phyloP scores from a whole-genome alignment of 208 protist genomes.

The Leishmania major region DNA sequence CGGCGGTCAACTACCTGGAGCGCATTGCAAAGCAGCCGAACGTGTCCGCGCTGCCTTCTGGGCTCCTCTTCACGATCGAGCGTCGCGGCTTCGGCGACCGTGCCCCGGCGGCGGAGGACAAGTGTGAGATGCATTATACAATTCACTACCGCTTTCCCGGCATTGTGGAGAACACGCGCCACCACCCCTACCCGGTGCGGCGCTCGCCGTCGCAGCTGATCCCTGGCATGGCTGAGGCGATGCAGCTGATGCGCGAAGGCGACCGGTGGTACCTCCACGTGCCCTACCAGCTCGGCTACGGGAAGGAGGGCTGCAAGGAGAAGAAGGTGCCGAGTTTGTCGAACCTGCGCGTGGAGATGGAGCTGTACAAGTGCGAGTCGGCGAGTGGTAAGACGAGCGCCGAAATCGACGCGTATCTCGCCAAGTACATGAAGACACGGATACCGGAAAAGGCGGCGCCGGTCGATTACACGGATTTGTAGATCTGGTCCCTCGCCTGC shows the following conservation, averaged over 20 bases:
- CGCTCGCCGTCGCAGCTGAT: constrained; percentile 67
- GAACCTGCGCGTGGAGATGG: constrained; percentile 68
- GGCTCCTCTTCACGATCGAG: constrained; percentile 64
- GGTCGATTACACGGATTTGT: constrained; percentile 46
- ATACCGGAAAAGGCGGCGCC: constrained; percentile 36
- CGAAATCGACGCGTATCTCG: constrained; percentile 64
- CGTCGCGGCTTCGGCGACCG: constrained; percentile 51
- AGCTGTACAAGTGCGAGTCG: constrained; percentile 54
- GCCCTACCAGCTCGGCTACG: constrained; percentile 78
- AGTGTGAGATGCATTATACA: constrained; percentile 79
- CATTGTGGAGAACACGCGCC: constrained; percentile 61
- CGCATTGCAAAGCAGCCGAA: constrained; percentile 37
- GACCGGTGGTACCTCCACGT: constrained; percentile 80
- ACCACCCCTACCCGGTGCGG: constrained; percentile 46
- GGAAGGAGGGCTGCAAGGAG: constrained; percentile 38
- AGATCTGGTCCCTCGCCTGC: background rate
- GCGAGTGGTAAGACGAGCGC: constrained; percentile 47
- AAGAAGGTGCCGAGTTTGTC: constrained; percentile 44
- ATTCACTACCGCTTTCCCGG: constrained; percentile 49
- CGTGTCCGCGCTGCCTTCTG: constrained; percentile 73
- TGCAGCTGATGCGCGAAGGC: constrained; percentile 89
- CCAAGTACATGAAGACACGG: constrained; percentile 44
- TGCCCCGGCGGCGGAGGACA: constrained; percentile 47
- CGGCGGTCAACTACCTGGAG: constrained; percentile 49
- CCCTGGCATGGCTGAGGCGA: constrained; percentile 64